Evolutionary conservation across 2,329 filamentous ascomycete genomes (phyloP).

Genomic region (Herpotrichia juniperi): DNA sequence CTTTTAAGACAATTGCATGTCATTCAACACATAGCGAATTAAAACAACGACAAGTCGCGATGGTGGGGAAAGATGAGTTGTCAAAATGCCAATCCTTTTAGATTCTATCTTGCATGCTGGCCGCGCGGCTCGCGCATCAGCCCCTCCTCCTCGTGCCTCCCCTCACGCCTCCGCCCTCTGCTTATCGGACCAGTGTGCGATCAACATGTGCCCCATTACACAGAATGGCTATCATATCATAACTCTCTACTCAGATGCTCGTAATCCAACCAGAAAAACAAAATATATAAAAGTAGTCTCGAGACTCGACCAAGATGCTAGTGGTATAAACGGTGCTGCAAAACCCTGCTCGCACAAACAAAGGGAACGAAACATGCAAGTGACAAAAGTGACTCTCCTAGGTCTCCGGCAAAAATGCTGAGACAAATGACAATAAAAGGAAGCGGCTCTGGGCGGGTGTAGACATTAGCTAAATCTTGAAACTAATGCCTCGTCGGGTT

Average conservation of each 20-base stretch:
- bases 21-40: neutral
- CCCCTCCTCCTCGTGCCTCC: neutral
- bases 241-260: slow-evolving; percentile 17
- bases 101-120: slow-evolving; percentile 6
- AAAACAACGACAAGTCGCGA: neutral
- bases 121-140: neutral
- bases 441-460: slow-evolving; percentile 28
- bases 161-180: slow-evolving; percentile 7
- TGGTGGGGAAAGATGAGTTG: neutral
- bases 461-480: slow-evolving; percentile 42
- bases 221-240: slow-evolving; percentile 14
- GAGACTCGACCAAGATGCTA: slow-evolving; percentile 26
- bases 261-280: slow-evolving; percentile 34
- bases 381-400: slow-evolving; percentile 4
- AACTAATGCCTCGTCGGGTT: slow-evolving; percentile 27
- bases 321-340: slow-evolving; percentile 40
- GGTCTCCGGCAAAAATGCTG: slow-evolving; percentile 23
- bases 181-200: slow-evolving; percentile 1
- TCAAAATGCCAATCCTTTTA: slow-evolving; percentile 13
- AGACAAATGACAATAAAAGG: slow-evolving; percentile 26
- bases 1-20: no score
- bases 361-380: slow-evolving; percentile 27
- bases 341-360: slow-evolving; percentile 20
- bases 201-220: neutral
- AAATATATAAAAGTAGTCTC: slow-evolving; percentile 22